phyloP scores from a whole-genome alignment of 352 stramenopile species.

The Phytopythium helicoides region DNA sequence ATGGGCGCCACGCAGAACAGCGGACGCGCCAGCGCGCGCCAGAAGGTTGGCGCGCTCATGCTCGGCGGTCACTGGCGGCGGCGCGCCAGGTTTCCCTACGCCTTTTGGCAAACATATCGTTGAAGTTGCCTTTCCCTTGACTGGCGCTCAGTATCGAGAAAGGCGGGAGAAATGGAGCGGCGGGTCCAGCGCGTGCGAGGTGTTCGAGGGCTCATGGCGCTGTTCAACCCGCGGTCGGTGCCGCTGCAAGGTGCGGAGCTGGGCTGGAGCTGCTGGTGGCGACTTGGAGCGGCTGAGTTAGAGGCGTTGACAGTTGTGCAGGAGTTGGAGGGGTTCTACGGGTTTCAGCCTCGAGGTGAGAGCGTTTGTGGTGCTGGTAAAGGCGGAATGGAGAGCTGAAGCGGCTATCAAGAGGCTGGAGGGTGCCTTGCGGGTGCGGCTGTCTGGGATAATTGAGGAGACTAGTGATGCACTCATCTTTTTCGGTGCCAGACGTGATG shows the following conservation, averaged over 20 bases:
- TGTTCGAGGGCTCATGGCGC: conserved; percentile 40
- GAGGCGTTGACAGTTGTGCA: conserved; percentile 32
- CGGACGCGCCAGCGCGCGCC: conserved; percentile 52
- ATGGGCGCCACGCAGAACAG: conserved; percentile 84
- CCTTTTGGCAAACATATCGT: background rate
- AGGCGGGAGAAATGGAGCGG: conserved; percentile 6
- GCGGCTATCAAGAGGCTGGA: conserved; percentile 32
- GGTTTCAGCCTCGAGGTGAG: conserved; percentile 48
- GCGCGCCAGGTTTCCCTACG: no score
- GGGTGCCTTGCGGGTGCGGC: conserved; percentile 64
- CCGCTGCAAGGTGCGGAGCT: conserved; percentile 32
- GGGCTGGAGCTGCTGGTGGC: background rate
- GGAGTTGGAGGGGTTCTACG: conserved; percentile 50
- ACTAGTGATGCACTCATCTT: background rate
- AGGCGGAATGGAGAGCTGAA: no score
- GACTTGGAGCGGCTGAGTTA: conserved; percentile 4
- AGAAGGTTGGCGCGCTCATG: conserved; percentile 38
- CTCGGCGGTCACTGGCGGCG: no score
- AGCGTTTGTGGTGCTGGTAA: background rate
- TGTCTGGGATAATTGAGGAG: no score
- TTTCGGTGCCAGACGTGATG: conserved; percentile 56
- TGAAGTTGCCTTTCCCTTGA: no score
- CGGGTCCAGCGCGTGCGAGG: conserved; percentile 41
- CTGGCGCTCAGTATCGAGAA: no score
- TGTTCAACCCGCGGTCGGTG: conserved; percentile 60